Evolutionary conservation across 1,139 yeast genomes (phyloP).

Genomic region (Geotrichum australiense): DNA sequence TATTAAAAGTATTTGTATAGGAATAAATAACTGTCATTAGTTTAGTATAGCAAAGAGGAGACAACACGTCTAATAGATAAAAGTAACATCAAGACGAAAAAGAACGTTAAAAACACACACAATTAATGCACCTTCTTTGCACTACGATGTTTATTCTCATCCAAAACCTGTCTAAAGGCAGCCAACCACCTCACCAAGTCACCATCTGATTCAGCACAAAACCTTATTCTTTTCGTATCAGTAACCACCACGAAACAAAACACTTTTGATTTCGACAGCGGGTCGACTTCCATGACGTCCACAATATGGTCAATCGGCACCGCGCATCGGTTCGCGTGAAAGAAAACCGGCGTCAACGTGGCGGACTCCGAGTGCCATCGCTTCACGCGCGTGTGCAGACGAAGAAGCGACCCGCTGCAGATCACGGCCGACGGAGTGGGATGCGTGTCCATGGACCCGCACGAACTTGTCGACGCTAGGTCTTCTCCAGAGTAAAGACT

Average conservation of each 20-base stretch:
- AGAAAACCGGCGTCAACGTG: too few relatives aligned
- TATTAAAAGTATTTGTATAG: too few relatives aligned
- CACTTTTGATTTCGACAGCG: slow-evolving; percentile 39
- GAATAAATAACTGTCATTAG: background rate
- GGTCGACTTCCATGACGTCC: slow-evolving; percentile 50
- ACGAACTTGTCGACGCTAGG: too few relatives aligned
- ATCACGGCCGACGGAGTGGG: too few relatives aligned
- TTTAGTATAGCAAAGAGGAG: background rate
- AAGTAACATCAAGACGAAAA: background rate
- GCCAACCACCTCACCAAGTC: slow-evolving; percentile 48
- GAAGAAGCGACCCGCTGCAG: slow-evolving; percentile 40
- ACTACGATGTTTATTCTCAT: background rate
- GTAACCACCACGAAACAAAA: slow-evolving; percentile 43
- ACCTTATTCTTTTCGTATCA: slow-evolving; percentile 40
- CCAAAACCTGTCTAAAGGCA: slow-evolving; percentile 34
- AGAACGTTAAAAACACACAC: background rate
- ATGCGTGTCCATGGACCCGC: too few relatives aligned
- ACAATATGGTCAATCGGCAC: slow-evolving; percentile 35
- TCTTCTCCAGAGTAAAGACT: too few relatives aligned
- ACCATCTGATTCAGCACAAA: slow-evolving; percentile 43
- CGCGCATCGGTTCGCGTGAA: too few relatives aligned
- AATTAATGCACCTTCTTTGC: too few relatives aligned
- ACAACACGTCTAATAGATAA: background rate
- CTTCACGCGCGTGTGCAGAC: slow-evolving; percentile 40
- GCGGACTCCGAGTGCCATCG: too few relatives aligned